These are phyloP conservation scores for Cryphonectria parasitica DNA, from an alignment of 2,329 filamentous ascomycete species.

Conservation along the genomic window DNA sequence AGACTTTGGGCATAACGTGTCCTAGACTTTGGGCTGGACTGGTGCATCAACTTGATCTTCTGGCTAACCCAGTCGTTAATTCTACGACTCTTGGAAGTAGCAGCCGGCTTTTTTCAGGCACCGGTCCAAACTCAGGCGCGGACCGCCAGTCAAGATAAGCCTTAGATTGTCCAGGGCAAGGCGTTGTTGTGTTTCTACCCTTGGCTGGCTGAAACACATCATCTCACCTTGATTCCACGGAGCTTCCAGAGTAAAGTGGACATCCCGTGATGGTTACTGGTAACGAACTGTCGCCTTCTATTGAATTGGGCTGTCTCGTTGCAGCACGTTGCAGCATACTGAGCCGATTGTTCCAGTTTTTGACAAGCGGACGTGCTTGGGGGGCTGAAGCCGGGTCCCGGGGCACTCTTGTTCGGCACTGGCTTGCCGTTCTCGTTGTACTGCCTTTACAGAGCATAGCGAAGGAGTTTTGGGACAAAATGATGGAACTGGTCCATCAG, in stretches of 20 bases:
- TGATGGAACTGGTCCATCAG: background rate
- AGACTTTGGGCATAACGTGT: background rate
- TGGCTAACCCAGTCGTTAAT: background rate
- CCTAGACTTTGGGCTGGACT: background rate
- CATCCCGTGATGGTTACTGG: background rate
- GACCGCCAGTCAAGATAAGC: background rate
- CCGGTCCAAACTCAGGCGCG: background rate
- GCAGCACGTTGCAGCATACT: background rate
- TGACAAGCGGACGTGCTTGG: background rate
- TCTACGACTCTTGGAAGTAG: background rate
- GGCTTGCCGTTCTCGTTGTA: background rate
- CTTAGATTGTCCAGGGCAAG: background rate
- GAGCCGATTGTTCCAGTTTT: no score
- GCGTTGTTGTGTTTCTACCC: background rate
- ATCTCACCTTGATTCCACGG: background rate
- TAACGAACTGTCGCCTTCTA: background rate
- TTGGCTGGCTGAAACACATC: background rate
- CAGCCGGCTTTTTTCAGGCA: background rate
- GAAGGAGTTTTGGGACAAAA: background rate
- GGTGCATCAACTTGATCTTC: background rate
- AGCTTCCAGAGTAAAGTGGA: background rate
- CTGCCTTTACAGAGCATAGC: background rate
- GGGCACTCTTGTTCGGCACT: background rate
- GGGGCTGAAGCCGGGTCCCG: background rate
- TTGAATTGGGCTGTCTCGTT: background rate